These are phyloP conservation scores for Colletotrichum caudatum DNA, from an alignment of 2,329 filamentous ascomycete species.

Conservation along the genomic window DNA sequence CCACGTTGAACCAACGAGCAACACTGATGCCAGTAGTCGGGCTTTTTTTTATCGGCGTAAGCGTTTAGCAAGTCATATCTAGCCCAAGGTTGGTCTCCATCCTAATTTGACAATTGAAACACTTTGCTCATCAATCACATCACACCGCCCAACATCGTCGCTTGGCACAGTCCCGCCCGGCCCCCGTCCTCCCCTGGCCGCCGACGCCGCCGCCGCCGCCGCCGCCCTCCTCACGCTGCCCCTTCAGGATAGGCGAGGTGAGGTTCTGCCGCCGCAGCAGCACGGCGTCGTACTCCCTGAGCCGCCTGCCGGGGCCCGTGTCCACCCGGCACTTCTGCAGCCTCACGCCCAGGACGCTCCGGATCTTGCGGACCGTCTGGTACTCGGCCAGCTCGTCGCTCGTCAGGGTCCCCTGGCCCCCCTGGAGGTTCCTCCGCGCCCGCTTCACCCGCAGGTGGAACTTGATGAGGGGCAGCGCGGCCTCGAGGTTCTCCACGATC, in stretches of 20 bases:
- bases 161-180: neutral
- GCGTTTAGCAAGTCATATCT: neutral
- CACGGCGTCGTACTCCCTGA: constrained; percentile 10
- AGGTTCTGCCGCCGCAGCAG: constrained; percentile 11
- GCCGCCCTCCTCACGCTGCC: neutral
- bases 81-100: neutral
- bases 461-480: constrained; percentile 13
- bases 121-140: neutral
- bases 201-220: too few relatives aligned
- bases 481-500: constrained; percentile 12
- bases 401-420: constrained; percentile 2
- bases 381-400: constrained; percentile 14
- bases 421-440: constrained; percentile 12
- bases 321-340: constrained; percentile 7
- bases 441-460: constrained; percentile 11
- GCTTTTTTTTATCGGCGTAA: neutral
- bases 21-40: neutral
- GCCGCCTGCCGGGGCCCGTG: neutral
- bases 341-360: constrained; percentile 4
- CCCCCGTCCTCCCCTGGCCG: neutral
- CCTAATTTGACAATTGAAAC: neutral
- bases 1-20: neutral
- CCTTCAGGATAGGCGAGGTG: neutral
- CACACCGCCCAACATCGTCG: neutral
- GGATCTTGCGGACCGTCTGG: constrained; percentile 17